Conservation (phyloP, 2,329 filamentous ascomycete species). For the Colletotrichum sp. region DNA sequence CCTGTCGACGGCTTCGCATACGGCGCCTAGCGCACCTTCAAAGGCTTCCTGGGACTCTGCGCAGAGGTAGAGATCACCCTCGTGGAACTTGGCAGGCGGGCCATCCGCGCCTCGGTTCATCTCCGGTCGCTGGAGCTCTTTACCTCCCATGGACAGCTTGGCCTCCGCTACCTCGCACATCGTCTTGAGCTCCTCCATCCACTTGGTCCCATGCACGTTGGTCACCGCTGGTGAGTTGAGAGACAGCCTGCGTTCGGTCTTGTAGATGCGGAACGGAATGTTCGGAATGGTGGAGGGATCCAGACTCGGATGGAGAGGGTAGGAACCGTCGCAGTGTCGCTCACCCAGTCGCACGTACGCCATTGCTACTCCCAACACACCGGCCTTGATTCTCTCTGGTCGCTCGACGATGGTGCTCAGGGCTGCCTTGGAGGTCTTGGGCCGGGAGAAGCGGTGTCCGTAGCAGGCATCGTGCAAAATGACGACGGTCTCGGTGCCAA, state of each 20-base stretch:
- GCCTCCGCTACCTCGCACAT: constrained; percentile 85
- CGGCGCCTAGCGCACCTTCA: constrained; percentile 88
- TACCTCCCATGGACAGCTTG: constrained; percentile 77
- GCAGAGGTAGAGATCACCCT: constrained; percentile 91
- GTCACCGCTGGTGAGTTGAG: constrained; percentile 81
- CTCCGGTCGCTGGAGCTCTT: constrained; percentile 76
- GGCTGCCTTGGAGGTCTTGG: constrained; percentile 73
- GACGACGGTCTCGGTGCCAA: constrained; percentile 71
- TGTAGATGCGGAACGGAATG: constrained; percentile 84
- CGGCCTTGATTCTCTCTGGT: constrained; percentile 87
- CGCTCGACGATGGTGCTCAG: constrained; percentile 89
- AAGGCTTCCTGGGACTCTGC: constrained; percentile 85
- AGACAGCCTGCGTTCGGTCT: constrained; percentile 74
- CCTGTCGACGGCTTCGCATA: constrained; percentile 89
- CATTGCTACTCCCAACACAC: constrained; percentile 79
- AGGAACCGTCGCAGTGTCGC: constrained; percentile 73
- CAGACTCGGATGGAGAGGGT: constrained; percentile 69
- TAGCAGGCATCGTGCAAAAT: constrained; percentile 94
- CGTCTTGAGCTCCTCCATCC: constrained; percentile 89
- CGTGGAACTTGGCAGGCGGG: constrained; percentile 68
- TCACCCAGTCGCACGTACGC: constrained; percentile 92
- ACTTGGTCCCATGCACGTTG: constrained; percentile 87
- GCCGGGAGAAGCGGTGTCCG: constrained; percentile 88
- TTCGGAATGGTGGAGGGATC: constrained; percentile 59
- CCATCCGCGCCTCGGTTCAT: constrained; percentile 57